phyloP scores from a whole-genome alignment of 2,329 filamentous ascomycete genomes.

The Fusarium sarcochroum region DNA sequence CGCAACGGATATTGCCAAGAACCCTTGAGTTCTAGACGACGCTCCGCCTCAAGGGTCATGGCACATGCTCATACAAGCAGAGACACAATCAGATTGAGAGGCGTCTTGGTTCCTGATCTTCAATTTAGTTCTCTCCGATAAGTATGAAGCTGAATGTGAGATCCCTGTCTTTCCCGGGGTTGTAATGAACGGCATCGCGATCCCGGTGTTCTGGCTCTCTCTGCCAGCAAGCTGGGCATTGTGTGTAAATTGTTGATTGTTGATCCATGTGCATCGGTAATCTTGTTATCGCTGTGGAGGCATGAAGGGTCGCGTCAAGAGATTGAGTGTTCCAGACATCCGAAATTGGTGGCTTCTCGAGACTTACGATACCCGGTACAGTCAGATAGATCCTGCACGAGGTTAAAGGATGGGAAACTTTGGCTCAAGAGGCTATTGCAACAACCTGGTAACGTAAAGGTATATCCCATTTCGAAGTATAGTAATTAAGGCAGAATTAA shows the following conservation, averaged over 20 bases:
- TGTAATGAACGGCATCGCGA: neutral
- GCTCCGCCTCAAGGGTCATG: neutral
- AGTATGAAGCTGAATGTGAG: neutral
- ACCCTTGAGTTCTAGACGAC: neutral
- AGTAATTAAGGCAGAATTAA: neutral
- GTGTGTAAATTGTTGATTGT: neutral
- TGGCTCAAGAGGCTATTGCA: neutral
- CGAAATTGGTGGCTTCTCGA: constrained; percentile 17
- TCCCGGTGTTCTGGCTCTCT: neutral
- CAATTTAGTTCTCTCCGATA: neutral
- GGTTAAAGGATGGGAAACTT: neutral
- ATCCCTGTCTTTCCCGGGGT: constrained; percentile 6
- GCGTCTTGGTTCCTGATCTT: constrained; percentile 6
- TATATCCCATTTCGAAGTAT: neutral
- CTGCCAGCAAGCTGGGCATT: neutral
- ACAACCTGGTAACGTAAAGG: constrained; percentile 1
- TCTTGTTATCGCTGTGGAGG: neutral
- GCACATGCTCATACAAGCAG: neutral
- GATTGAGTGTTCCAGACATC: constrained; percentile 27
- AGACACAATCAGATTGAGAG: neutral
- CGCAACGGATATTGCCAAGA: neutral
- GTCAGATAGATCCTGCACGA: neutral
- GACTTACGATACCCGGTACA: neutral
- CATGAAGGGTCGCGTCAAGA: constrained; percentile 14
- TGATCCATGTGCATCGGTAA: neutral